These are phyloP conservation scores for Podospora conica DNA, from an alignment of 495 filamentous ascomycete genomes.

Conservation along the genomic window DNA sequence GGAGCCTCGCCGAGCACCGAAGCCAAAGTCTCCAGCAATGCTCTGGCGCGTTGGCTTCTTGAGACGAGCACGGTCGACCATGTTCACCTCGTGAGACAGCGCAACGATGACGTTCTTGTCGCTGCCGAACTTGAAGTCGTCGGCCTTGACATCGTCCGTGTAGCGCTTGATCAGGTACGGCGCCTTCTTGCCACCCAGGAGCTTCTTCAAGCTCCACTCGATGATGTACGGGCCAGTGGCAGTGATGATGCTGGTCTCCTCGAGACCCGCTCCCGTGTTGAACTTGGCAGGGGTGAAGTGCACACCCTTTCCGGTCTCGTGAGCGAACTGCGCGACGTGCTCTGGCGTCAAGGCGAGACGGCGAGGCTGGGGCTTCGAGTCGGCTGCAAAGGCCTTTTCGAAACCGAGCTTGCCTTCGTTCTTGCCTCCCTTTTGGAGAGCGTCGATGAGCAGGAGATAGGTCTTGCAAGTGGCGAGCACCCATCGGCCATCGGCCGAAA, in stretches of 20 bases:
- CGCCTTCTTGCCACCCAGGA: conserved; percentile 68
- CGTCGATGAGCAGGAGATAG: conserved; percentile 89
- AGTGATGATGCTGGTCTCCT: conserved; percentile 89
- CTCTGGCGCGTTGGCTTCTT: conserved; percentile 89
- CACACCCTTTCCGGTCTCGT: conserved; percentile 82
- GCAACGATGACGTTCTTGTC: conserved; percentile 98
- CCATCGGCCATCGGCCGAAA: conserved; percentile 92
- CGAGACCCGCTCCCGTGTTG: conserved; percentile 75
- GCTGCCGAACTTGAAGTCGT: conserved; percentile 94
- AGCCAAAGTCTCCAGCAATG: conserved; percentile 55
- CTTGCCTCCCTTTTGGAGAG: conserved; percentile 85
- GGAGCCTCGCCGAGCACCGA: conserved; percentile 42
- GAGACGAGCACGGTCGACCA: conserved; percentile 80
- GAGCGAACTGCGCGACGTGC: conserved; percentile 93
- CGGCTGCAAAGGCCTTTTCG: conserved; percentile 86
- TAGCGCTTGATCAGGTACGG: conserved; percentile 97
- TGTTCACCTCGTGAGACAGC: conserved; percentile 93
- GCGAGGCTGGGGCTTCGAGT: conserved; percentile 86
- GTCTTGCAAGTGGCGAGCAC: conserved; percentile 90
- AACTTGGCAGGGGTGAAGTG: conserved; percentile 88
- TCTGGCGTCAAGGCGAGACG: conserved; percentile 80
- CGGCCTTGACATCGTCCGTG: conserved; percentile 90
- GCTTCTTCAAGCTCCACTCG: conserved; percentile 91
- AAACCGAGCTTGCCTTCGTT: conserved; percentile 97
- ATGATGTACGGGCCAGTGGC: conserved; percentile 97